phyloP scores from a whole-genome alignment of 1,284 basidiomycete genomes.

The Paramarasmius palmivorus region DNA sequence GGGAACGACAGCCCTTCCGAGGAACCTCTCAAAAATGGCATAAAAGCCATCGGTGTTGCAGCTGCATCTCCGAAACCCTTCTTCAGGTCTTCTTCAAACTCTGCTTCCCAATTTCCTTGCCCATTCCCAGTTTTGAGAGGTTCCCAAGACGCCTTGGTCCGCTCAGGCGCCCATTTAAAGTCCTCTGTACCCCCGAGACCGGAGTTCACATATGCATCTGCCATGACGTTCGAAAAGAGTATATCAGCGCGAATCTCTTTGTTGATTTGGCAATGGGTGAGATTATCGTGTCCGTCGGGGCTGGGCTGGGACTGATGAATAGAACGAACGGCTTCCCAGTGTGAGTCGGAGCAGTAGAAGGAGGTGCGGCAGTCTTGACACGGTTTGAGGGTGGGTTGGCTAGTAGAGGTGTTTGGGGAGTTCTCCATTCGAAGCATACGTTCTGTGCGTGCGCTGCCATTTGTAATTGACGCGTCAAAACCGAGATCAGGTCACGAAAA shows the following conservation, averaged over 20 bases:
- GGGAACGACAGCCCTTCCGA: conserved; percentile 30
- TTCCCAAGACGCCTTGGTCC: conserved; percentile 23
- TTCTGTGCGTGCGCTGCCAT: conserved; percentile 31
- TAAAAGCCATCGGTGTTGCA: not conserved
- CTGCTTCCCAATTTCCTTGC: conserved; percentile 20
- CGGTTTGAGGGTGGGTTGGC: conserved; percentile 19
- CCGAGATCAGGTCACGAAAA: not conserved
- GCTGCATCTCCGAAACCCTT: conserved; percentile 1
- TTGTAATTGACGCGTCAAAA: not conserved
- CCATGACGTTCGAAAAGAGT: conserved; percentile 17
- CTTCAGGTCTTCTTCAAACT: conserved; percentile 20
- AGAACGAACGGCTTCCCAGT: conserved; percentile 28
- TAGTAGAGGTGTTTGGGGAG: conserved; percentile 11
- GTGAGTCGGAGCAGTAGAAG: conserved; percentile 32
- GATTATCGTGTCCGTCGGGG: conserved; percentile 22
- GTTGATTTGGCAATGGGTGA: conserved; percentile 32
- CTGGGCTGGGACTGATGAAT: conserved; percentile 15
- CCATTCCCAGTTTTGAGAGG: conserved; percentile 16
- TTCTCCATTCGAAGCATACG: conserved; percentile 29
- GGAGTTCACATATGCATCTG: not conserved
- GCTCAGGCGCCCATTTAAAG: conserved; percentile 32
- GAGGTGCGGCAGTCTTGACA: conserved; percentile 31
- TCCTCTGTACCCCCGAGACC: not conserved
- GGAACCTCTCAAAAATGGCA: conserved; percentile 21
- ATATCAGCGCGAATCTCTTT: conserved; percentile 23